phyloP scores from a whole-genome alignment of 805 yeast genomes.

The Cyberlindnera misumaiensis region DNA sequence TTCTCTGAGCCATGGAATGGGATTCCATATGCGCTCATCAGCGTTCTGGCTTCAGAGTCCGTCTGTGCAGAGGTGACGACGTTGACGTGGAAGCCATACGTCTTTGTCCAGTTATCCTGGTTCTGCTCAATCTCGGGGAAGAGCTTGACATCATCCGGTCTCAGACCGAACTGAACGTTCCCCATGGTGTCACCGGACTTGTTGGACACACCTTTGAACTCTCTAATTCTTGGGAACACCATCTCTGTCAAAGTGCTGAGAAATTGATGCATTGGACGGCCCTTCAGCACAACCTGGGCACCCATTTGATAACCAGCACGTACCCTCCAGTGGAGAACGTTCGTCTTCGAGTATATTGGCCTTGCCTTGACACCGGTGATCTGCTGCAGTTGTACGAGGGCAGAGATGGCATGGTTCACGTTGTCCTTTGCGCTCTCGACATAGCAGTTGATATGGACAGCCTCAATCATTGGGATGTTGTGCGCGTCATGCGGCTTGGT shows the following conservation, averaged over 20 bases:
- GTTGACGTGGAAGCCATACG: slow-evolving; percentile 81
- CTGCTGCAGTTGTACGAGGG: slow-evolving; percentile 78
- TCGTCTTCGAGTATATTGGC: slow-evolving; percentile 65
- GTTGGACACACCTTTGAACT: slow-evolving; percentile 71
- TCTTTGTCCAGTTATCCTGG: slow-evolving; percentile 82
- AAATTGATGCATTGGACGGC: slow-evolving; percentile 81
- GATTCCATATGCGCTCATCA: slow-evolving; percentile 74
- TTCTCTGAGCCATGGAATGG: slow-evolving; percentile 61
- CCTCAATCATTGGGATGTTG: slow-evolving; percentile 65
- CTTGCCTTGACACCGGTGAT: slow-evolving; percentile 87
- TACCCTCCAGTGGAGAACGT: slow-evolving; percentile 79
- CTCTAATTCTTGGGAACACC: slow-evolving; percentile 89
- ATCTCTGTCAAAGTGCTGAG: slow-evolving; percentile 80
- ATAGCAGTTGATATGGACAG: slow-evolving; percentile 70
- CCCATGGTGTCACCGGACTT: slow-evolving; percentile 81
- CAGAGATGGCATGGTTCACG: slow-evolving; percentile 67
- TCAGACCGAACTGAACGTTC: slow-evolving; percentile 77
- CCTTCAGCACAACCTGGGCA: slow-evolving; percentile 70
- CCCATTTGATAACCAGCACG: slow-evolving; percentile 90
- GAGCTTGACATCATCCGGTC: slow-evolving; percentile 64
- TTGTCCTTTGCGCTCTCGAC: slow-evolving; percentile 66
- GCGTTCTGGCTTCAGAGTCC: slow-evolving; percentile 81
- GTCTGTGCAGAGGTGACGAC: slow-evolving; percentile 85
- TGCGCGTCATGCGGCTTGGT: slow-evolving; percentile 56
- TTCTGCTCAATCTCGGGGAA: slow-evolving; percentile 94